phyloP scores from a whole-genome alignment of 1,284 basidiomycete genomes.

The Cutaneotrichosporon sp. region DNA sequence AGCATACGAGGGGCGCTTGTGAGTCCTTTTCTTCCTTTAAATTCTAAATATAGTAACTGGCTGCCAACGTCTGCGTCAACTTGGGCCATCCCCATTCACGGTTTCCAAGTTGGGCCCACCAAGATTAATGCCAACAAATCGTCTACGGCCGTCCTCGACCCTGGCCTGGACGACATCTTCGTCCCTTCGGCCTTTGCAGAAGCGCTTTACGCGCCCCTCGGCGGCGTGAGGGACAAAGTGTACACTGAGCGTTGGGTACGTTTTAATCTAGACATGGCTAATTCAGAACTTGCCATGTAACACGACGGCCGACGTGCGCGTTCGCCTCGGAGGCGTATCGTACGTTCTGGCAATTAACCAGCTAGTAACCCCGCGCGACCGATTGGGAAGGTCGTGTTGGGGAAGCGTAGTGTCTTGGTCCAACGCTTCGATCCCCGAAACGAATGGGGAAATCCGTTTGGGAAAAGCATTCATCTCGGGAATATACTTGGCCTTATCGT shows the following conservation, averaged over 20 bases:
- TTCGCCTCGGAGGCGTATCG: conserved; percentile 33
- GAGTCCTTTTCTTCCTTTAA: conserved; percentile 15
- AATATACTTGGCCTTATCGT: conserved; percentile 48
- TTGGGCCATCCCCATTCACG: conserved; percentile 41
- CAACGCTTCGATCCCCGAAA: conserved; percentile 38
- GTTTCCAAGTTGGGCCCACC: conserved; percentile 33
- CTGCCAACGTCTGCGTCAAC: conserved; percentile 26
- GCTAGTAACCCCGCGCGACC: conserved; percentile 36
- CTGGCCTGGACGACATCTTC: conserved; percentile 45
- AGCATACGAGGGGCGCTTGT: conserved; percentile 44
- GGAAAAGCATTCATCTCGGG: conserved; percentile 49
- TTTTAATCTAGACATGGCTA: background rate
- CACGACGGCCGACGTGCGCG: conserved; percentile 35
- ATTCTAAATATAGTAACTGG: conserved; percentile 42
- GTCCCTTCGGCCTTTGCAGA: conserved; percentile 38
- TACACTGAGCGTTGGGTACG: conserved; percentile 9
- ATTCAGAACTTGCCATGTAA: conserved; percentile 47
- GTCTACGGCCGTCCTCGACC: conserved; percentile 39
- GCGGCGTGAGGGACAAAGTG: conserved; percentile 15
- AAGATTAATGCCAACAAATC: background rate
- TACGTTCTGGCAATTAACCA: conserved; percentile 37
- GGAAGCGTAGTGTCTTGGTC: conserved; percentile 44
- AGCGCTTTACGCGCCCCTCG: conserved; percentile 32
- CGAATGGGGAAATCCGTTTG: conserved; percentile 41
- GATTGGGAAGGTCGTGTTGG: conserved; percentile 40